Evolutionary conservation across 176 grass and related monocot genomes (phyloP).

Genomic region (Cocos nucifera): DNA sequence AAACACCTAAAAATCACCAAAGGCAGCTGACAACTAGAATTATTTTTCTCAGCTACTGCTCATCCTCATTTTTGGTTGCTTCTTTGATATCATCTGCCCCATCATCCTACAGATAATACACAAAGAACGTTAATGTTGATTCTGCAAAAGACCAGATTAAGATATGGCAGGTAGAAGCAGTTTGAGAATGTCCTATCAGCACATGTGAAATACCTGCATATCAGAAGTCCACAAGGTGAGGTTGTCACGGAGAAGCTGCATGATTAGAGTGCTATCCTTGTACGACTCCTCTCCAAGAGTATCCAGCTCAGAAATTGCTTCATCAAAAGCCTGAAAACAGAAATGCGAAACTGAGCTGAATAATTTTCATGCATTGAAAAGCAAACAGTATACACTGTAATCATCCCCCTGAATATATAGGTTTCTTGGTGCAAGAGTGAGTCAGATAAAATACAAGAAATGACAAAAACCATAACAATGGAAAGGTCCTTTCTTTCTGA

Average conservation of each 20-base stretch:
- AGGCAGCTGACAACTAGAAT: slow-evolving; percentile 5
- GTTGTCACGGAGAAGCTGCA: slow-evolving; percentile 16
- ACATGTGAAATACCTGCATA: not conserved
- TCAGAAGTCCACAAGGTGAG: slow-evolving; percentile 13
- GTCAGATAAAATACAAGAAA: too few species aligned
- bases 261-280: slow-evolving; percentile 15
- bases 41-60: slow-evolving; percentile 32
- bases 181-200: too few species aligned
- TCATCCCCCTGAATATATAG: too few species aligned
- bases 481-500: too few species aligned
- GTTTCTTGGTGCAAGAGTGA: too few species aligned
- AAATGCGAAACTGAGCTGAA: too few species aligned
- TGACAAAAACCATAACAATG: too few species aligned
- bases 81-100: slow-evolving; percentile 81
- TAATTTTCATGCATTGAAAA: too few species aligned
- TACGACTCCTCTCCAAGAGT: slow-evolving; percentile 11
- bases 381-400: too few species aligned
- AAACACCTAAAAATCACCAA: not conserved
- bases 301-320: slow-evolving; percentile 12
- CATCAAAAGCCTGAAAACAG: slow-evolving; percentile 4
- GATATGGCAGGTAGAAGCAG: too few species aligned
- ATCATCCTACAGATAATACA: slow-evolving; percentile 52
- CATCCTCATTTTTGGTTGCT: slow-evolving; percentile 57
- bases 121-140: too few species aligned
- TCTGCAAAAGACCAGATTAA: too few species aligned